These are phyloP conservation scores for Candida smagusa DNA, from an alignment of 1,139 yeast species.

Conservation along the genomic window DNA sequence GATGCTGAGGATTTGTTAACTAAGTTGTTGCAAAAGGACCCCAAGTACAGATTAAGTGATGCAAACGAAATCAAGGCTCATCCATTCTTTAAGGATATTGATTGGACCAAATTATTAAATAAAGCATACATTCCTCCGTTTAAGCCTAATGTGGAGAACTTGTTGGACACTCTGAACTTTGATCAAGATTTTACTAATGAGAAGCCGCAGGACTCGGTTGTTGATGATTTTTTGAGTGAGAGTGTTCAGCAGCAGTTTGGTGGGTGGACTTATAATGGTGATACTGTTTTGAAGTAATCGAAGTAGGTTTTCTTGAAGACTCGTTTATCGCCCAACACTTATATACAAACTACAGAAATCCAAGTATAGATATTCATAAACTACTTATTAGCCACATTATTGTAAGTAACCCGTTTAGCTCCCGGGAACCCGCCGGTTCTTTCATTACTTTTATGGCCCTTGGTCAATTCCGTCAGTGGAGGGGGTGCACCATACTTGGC, in stretches of 20 bases:
- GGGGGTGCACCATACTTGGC: constrained; percentile 33
- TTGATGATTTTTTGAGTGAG: constrained; percentile 83
- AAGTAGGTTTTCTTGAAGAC: too few relatives aligned
- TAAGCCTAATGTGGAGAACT: constrained; percentile 85
- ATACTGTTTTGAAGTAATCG: constrained; percentile 20
- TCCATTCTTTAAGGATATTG: constrained; percentile 84
- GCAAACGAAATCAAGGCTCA: constrained; percentile 84
- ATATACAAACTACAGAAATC: too few relatives aligned
- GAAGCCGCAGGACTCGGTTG: constrained; percentile 93
- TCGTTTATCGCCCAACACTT: too few relatives aligned
- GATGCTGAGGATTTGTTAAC: constrained; percentile 83
- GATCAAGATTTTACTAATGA: constrained; percentile 92
- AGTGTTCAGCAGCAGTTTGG: constrained; percentile 96
- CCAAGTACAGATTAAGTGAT: constrained; percentile 74
- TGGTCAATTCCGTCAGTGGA: constrained; percentile 20
- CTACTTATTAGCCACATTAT: constrained; percentile 34
- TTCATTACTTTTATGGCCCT: constrained; percentile 12
- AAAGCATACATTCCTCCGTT: constrained; percentile 95
- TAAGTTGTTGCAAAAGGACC: constrained; percentile 81
- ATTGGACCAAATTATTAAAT: constrained; percentile 80
- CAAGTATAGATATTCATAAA: too few relatives aligned
- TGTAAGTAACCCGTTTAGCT: constrained; percentile 34
- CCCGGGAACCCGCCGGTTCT: constrained; percentile 40
- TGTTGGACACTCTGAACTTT: constrained; percentile 87
- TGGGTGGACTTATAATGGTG: constrained; percentile 96